phyloP scores from a whole-genome alignment of 139 green algal genomes.

The Edaphochlamys debaryana region DNA sequence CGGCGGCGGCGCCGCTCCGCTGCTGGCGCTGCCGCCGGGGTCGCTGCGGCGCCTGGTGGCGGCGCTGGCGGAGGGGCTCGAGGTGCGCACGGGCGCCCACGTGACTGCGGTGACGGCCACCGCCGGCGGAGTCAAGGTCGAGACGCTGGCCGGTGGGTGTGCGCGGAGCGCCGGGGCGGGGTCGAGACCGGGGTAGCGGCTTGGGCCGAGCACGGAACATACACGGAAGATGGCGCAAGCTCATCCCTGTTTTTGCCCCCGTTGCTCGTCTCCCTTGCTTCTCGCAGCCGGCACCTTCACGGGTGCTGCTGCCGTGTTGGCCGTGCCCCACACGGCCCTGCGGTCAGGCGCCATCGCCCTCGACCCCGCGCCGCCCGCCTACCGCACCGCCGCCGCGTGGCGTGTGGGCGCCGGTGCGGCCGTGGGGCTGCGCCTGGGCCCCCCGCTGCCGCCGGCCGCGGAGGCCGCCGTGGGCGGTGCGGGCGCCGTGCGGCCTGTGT shows the following conservation, averaged over 20 bases:
- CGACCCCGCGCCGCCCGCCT: background rate
- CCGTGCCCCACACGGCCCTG: conserved; percentile 20
- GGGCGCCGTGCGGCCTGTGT: background rate
- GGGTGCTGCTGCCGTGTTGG: conserved; percentile 7
- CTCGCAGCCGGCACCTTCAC: background rate
- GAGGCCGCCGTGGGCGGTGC: background rate
- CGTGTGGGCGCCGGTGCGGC: background rate
- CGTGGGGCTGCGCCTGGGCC: background rate
- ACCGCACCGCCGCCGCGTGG: background rate
- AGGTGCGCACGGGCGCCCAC: background rate
- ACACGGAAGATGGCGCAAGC: no score
- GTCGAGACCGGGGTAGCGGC: no score
- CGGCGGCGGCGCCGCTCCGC: background rate
- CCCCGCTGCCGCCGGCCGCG: background rate
- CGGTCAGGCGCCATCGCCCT: conserved; percentile 4
- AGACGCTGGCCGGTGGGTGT: background rate
- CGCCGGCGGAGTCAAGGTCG: background rate
- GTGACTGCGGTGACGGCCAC: conserved; percentile 29
- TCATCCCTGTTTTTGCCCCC: no score
- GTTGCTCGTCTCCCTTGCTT: no score
- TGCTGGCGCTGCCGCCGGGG: background rate
- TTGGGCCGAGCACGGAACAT: no score
- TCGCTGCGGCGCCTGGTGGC: background rate
- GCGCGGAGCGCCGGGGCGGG: no score
- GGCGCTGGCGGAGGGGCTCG: conserved; percentile 9